Evolutionary conservation across 108 stramenopile species (phyloP).

Genomic region (Fragilariopsis cylindrus): DNA sequence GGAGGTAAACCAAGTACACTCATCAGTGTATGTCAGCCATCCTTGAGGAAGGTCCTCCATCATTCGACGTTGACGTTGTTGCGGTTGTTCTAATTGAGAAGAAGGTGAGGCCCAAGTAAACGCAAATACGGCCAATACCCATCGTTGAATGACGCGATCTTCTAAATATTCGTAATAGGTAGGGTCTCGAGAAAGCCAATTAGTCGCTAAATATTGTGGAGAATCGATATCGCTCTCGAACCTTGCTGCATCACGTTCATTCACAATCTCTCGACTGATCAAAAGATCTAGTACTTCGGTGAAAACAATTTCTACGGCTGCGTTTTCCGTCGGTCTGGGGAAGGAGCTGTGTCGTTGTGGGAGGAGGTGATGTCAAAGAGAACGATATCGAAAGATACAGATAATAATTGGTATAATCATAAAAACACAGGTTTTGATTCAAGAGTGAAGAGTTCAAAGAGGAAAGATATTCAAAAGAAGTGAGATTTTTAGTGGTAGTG

Average conservation of each 20-base stretch:
- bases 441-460: too few species aligned
- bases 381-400: neutral
- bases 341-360: neutral
- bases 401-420: too few species aligned
- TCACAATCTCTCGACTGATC: neutral
- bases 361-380: neutral
- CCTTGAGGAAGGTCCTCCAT: neutral
- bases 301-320: neutral
- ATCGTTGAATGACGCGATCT: conserved; percentile 34
- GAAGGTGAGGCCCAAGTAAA: neutral
- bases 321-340: neutral
- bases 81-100: neutral
- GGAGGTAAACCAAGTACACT: conserved; percentile 36
- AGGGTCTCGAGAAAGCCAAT: conserved; percentile 29
- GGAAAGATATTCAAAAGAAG: too few species aligned
- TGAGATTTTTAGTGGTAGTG: neutral
- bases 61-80: neutral
- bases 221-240: neutral
- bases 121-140: conserved; percentile 25
- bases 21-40: conserved; percentile 35
- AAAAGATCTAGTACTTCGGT: neutral
- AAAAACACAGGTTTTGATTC: too few species aligned
- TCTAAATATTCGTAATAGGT: conserved; percentile 26
- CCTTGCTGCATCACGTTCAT: neutral
- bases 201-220: conserved; percentile 20